Evolutionary conservation across 352 stramenopile genomes (phyloP).

Genomic region (Globisporangium paroecandrum): DNA sequence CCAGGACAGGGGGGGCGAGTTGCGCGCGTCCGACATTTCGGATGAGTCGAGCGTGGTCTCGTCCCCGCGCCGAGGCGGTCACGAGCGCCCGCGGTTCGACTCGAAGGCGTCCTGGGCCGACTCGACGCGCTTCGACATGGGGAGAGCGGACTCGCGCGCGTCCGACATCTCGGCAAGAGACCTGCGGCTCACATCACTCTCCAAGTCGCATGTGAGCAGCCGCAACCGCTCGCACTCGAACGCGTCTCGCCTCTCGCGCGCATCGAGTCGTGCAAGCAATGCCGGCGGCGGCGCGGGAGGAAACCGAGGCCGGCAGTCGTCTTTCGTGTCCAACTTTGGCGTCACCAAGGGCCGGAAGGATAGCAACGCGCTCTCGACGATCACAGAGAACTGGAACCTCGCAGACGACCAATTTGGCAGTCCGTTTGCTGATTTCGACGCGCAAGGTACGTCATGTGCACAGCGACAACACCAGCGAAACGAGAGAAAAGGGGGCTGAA

Average conservation of each 20-base stretch:
- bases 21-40: slow-evolving; percentile 27
- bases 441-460: slow-evolving; percentile 45
- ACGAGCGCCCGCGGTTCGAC: slow-evolving; percentile 70
- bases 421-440: slow-evolving; percentile 76
- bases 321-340: slow-evolving; percentile 80
- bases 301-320: slow-evolving; percentile 43
- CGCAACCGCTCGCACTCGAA: slow-evolving; percentile 65
- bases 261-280: slow-evolving; percentile 39
- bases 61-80: slow-evolving; percentile 38
- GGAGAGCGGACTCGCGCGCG: slow-evolving; percentile 69
- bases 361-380: slow-evolving; percentile 77
- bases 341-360: slow-evolving; percentile 63
- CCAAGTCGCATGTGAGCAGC: slow-evolving; percentile 21
- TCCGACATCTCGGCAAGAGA: slow-evolving; percentile 71
- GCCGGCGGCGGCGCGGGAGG: slow-evolving; percentile 10
- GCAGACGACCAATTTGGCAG: slow-evolving; percentile 74
- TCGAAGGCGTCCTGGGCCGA: slow-evolving; percentile 82
- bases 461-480: not conserved
- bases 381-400: slow-evolving; percentile 86
- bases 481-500: not conserved
- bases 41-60: slow-evolving; percentile 56
- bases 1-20: slow-evolving; percentile 1
- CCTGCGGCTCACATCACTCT: slow-evolving; percentile 59
- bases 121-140: slow-evolving; percentile 85
- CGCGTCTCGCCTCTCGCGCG: slow-evolving; percentile 54